These are phyloP conservation scores for Aspergillus proliferans DNA, from an alignment of 2,329 filamentous ascomycete species.

Conservation along the genomic window DNA sequence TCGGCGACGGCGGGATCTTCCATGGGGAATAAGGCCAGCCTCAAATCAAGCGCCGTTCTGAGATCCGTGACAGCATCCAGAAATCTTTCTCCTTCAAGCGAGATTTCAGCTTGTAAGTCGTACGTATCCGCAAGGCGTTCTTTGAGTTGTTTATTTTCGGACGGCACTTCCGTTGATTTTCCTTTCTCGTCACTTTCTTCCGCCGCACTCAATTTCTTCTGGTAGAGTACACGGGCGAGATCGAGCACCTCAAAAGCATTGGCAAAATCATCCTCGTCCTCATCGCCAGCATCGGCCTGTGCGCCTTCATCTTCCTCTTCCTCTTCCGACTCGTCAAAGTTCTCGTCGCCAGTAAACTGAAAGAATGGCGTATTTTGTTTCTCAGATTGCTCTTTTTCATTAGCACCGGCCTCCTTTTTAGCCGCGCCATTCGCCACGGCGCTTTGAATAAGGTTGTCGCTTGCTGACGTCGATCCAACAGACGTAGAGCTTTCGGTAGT, in stretches of 20 bases:
- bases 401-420: constrained; percentile 10
- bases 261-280: constrained; percentile 59
- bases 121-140: constrained; percentile 88
- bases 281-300: constrained; percentile 47
- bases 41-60: constrained; percentile 68
- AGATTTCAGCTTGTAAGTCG: constrained; percentile 90
- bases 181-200: constrained; percentile 43
- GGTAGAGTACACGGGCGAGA: constrained; percentile 53
- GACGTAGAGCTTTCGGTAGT: constrained; percentile 34
- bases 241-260: constrained; percentile 61
- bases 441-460: constrained; percentile 19
- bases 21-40: constrained; percentile 68
- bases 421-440: constrained; percentile 19
- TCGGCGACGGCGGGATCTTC: constrained; percentile 85
- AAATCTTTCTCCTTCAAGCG: constrained; percentile 93
- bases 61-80: constrained; percentile 80
- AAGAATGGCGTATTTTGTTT: constrained; percentile 60
- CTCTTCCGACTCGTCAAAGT: constrained; percentile 72
- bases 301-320: constrained; percentile 43
- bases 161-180: constrained; percentile 39
- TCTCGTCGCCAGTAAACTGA: constrained; percentile 89
- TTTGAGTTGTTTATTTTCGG: constrained; percentile 58
- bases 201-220: constrained; percentile 49
- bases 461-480: constrained; percentile 10
- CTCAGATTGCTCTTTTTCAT: constrained; percentile 8